A percentile compares a stretch with the other conserved stretches of the same genome.
Evolutionary conservation across 208 protist species (phyloP).

Genomic region (Leishmania guyanensis): DNA sequence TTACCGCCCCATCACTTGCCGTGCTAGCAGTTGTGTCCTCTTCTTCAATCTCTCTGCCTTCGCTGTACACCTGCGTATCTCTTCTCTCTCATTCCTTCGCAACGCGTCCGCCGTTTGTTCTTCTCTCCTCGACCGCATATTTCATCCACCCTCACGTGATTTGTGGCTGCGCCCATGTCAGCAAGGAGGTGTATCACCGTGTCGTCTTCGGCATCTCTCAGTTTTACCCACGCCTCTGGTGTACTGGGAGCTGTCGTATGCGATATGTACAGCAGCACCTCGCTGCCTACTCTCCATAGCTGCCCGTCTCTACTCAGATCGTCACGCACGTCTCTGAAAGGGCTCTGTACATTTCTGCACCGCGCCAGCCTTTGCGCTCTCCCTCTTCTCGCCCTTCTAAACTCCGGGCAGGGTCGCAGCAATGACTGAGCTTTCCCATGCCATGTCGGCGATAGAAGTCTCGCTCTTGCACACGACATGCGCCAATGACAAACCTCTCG

Average conservation of each 20-base stretch:
- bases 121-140: neutral
- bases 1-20: neutral
- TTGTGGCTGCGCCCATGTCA: neutral
- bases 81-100: neutral
- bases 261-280: neutral
- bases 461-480: constrained; percentile 11
- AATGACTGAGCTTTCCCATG: constrained; percentile 8
- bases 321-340: neutral
- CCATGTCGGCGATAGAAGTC: constrained; percentile 10
- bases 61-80: neutral
- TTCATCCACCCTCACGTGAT: neutral
- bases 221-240: neutral
- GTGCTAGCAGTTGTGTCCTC: neutral
- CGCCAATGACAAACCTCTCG: neutral
- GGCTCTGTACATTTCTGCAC: neutral
- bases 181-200: neutral
- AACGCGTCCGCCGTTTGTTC: neutral
- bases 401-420: neutral
- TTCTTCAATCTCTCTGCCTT: neutral
- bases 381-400: neutral
- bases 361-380: neutral
- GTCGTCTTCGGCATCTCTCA: neutral
- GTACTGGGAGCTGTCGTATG: neutral
- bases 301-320: neutral
- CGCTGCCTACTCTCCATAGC: neutral